Base-by-base conservation (phyloP, 306 rosid genomes). In the Fragaria nilgerrensis region DNA sequence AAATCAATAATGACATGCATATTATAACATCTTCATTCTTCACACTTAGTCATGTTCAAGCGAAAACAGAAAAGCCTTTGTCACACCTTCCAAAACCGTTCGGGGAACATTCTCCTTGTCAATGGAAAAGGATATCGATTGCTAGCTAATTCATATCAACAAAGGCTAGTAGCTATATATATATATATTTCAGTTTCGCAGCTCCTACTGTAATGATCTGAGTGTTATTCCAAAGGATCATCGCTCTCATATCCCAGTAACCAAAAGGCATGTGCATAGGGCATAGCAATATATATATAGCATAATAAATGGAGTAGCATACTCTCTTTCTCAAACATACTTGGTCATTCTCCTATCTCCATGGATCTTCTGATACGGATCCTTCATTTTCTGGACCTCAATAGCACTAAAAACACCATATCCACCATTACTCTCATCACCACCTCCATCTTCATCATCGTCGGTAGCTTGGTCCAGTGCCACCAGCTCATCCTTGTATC, bases 391-490 rank as follows among this genome's bases (percentile, higher is more conserved):
- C 36, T 87, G 92, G 22, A 84, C 91, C 62, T 86, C 85, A 61
- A 88, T 75, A 29, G 94, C 97, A 87, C 96, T 91, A 44, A 93
- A 93, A 78, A 90, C 88, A 59, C 97, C 97, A 81, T 79, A 87
- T 16, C 92, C 89, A 27, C 95, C 91, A 61, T 84, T 77, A 36
- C 81, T 79, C 58, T 84, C 88, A 45, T 78, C 82, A 23, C 3
- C 45, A 32, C 1, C 77, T 44, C 77, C 88, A 72, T 69, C 86
- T 29, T 72, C 74, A 16, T 86, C 87, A 7, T 80, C 89, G 39
- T 78, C 88, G 14, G 76, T 86, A 14, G 82, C 83, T 62, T 87
- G 86, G 37, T 90, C 93, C 72, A 84, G 82, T 55, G 85, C 88
- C 80, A 89, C 55, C 7, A 87, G 36, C 45, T 86, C 87, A 4